phyloP scores from a whole-genome alignment of 257 asterid species.

The Solanum lycopersicoides region DNA sequence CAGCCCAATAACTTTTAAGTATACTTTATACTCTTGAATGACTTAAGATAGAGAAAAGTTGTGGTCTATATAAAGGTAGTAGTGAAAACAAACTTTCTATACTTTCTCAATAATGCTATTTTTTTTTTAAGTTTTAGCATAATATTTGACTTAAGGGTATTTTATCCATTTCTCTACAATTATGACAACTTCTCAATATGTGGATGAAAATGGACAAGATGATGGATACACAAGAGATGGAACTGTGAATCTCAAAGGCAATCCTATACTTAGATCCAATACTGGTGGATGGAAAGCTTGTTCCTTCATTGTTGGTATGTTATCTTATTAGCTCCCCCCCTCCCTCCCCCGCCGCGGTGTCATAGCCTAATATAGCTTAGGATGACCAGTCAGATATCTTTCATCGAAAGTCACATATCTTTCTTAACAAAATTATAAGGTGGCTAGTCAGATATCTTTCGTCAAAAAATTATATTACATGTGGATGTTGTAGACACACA shows the following conservation, averaged over 20 bases:
- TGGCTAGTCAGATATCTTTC: too few species aligned
- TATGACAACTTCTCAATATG: constrained; percentile 13
- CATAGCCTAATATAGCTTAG: too few species aligned
- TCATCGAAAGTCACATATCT: too few species aligned
- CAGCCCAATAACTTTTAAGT: accelerated
- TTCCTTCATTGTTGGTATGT: constrained; percentile 67
- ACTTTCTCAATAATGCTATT: neutral
- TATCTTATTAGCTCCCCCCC: neutral
- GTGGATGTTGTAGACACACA: neutral
- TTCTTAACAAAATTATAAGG: too few species aligned
- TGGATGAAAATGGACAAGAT: constrained; percentile 21
- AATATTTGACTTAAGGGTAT: neutral
- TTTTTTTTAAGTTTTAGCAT: neutral
- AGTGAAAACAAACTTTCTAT: neutral
- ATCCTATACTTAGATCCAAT: constrained; percentile 64
- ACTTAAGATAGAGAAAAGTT: neutral
- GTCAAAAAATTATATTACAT: too few species aligned
- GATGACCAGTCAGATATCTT: too few species aligned
- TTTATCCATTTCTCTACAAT: neutral
- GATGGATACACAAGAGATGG: constrained; percentile 68
- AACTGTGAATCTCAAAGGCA: constrained; percentile 69
- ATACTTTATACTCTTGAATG: neutral
- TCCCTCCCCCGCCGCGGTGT: too few species aligned
- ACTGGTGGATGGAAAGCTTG: constrained; percentile 94
- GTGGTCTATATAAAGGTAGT: neutral